These are phyloP conservation scores for Collybia sordida DNA, from an alignment of 768 basidiomycete genomes.

Conservation along the genomic window DNA sequence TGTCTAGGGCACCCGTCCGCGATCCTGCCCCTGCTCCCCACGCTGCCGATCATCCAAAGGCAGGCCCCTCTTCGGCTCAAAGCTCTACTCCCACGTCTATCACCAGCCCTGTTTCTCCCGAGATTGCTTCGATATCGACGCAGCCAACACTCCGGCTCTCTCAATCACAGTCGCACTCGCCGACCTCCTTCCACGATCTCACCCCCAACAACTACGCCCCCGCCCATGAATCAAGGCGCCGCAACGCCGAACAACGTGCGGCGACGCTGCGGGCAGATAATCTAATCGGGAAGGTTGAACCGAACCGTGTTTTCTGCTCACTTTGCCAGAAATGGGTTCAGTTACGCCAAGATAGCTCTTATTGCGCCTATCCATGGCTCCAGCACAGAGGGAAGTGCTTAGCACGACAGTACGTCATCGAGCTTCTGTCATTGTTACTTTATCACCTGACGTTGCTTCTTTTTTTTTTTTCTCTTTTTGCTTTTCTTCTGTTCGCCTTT, in stretches of 20 bases:
- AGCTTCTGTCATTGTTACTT: not conserved
- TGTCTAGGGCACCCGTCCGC: conserved; percentile 1
- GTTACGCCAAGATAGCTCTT: conserved; percentile 73
- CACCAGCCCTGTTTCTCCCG: conserved; percentile 5
- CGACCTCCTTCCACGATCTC: conserved; percentile 52
- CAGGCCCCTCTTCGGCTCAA: conserved; percentile 1
- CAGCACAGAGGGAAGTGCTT: conserved; percentile 78
- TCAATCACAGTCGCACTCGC: conserved; percentile 15
- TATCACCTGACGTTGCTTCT: not conserved
- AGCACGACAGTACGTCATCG: conserved; percentile 58
- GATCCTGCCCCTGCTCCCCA: conserved; percentile 3
- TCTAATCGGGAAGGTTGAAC: conserved; percentile 68
- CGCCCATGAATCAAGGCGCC: conserved; percentile 63
- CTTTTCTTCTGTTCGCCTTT: conserved; percentile 1
- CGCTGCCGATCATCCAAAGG: conserved; percentile 3
- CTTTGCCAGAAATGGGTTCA: conserved; percentile 85
- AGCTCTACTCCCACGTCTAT: conserved; percentile 9
- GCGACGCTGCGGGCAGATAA: conserved; percentile 66
- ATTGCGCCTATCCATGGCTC: conserved; percentile 81
- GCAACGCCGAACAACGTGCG: conserved; percentile 79
- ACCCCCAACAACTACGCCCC: conserved; percentile 56
- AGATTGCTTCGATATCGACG: conserved; percentile 1
- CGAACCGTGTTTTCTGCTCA: conserved; percentile 71
- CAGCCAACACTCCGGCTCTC: conserved; percentile 9
- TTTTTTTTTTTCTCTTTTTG: conserved; percentile 1